These are phyloP conservation scores for Tylopilus plumbeoviolaceoides DNA, from an alignment of 768 basidiomycete species.

Conservation along the genomic window DNA sequence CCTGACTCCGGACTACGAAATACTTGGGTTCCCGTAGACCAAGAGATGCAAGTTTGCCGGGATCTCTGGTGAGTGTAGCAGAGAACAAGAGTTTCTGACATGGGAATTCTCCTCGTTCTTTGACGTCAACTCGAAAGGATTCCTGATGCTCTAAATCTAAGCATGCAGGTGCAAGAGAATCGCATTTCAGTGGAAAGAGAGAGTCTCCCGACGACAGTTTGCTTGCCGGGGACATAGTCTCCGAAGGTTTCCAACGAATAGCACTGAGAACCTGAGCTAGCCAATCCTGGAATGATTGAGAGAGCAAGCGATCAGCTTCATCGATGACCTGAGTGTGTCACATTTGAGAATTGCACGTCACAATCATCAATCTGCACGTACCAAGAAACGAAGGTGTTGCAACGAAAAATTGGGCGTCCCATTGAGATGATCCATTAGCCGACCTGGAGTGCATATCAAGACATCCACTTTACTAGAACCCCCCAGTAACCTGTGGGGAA, in stretches of 20 bases:
- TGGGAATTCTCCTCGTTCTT: conserved; percentile 55
- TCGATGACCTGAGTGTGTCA: conserved; percentile 71
- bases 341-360: neutral
- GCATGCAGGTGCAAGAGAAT: conserved; percentile 63
- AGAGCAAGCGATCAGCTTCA: conserved; percentile 93
- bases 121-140: conserved; percentile 44
- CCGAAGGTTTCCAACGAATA: conserved; percentile 41
- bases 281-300: conserved; percentile 97
- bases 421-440: conserved; percentile 89
- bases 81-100: conserved; percentile 97
- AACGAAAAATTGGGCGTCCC: conserved; percentile 87
- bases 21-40: conserved; percentile 79
- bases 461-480: conserved; percentile 93
- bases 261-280: conserved; percentile 78
- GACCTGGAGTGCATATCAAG: conserved; percentile 91
- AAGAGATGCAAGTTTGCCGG: conserved; percentile 85
- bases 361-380: conserved; percentile 34
- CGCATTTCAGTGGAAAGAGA: conserved; percentile 1
- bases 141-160: conserved; percentile 24
- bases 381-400: conserved; percentile 93
- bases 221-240: neutral
- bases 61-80: conserved; percentile 91
- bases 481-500: conserved; percentile 55
- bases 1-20: conserved; percentile 69
- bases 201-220: conserved; percentile 6